These are phyloP conservation scores for Oxytropis ochrocephala DNA, from an alignment of 306 rosid species.

Conservation along the genomic window DNA sequence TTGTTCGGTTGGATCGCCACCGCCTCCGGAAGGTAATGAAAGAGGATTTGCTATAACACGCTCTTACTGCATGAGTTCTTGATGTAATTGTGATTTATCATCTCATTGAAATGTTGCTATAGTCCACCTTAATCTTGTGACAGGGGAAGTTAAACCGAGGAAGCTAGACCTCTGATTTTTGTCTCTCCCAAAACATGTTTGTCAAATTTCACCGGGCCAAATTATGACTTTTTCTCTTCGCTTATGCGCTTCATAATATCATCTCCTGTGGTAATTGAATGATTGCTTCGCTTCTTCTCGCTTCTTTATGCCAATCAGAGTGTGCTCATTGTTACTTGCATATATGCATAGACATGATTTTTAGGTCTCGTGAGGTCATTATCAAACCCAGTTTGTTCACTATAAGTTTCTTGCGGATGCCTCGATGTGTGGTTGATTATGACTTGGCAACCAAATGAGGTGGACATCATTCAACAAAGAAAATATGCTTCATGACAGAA, in stretches of 20 bases:
- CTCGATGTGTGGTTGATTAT: conserved; percentile 93
- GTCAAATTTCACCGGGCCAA: no score
- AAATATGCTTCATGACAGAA: no score
- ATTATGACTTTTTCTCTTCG: no score
- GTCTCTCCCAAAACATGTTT: no score
- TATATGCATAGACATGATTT: background rate
- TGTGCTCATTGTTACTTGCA: background rate
- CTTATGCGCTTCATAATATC: no score
- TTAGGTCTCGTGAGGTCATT: background rate
- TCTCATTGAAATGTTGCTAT: no score
- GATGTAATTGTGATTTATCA: background rate
- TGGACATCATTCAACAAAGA: no score
- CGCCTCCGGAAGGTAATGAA: conserved; percentile 62
- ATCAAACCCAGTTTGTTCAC: conserved; percentile 16
- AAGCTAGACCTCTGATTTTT: no score
- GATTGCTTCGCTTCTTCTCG: background rate
- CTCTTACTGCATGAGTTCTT: conserved; percentile 10
- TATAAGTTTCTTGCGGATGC: conserved; percentile 63
- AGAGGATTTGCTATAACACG: conserved; percentile 20
- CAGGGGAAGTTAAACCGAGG: no score
- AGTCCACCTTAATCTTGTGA: no score
- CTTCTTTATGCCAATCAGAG: background rate
- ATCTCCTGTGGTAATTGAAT: no score
- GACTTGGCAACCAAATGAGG: conserved; percentile 57
- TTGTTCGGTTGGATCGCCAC: conserved; percentile 70